Conservation (phyloP, 140 eudicot species). For the Anethum foeniculum region DNA sequence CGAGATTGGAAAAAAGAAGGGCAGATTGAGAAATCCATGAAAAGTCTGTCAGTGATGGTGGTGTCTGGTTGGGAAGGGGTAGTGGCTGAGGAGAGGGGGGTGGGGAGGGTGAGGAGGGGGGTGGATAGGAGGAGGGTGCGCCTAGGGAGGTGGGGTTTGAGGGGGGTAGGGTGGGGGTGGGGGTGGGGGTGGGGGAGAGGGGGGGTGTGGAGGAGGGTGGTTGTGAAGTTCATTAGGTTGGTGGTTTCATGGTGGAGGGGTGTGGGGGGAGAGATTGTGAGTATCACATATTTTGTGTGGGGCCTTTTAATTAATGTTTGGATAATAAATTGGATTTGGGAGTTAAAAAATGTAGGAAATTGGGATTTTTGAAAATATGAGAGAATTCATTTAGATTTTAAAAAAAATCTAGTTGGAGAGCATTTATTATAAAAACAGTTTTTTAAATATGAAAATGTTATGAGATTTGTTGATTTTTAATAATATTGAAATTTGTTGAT, state of each 20-base stretch:
- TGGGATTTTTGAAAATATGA: too few relatives aligned
- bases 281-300: not conserved
- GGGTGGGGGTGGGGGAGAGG: slow-evolving; percentile 24
- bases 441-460: too few relatives aligned
- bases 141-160: slow-evolving; percentile 37
- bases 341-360: too few relatives aligned
- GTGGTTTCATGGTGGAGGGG: slow-evolving; percentile 38
- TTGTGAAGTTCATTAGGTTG: slow-evolving; percentile 43
- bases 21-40: slow-evolving; percentile 75
- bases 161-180: slow-evolving; percentile 18
- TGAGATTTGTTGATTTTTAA: too few relatives aligned
- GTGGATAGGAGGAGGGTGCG: slow-evolving; percentile 73
- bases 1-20: slow-evolving; percentile 71
- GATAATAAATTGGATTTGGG: not conserved
- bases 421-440: too few relatives aligned
- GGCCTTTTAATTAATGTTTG: not conserved
- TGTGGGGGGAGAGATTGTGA: not conserved
- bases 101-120: slow-evolving; percentile 35
- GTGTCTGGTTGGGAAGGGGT: slow-evolving; percentile 61
- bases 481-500: too few relatives aligned
- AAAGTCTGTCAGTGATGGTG: slow-evolving; percentile 84
- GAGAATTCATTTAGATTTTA: too few relatives aligned
- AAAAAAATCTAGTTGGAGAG: too few relatives aligned
- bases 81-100: slow-evolving; percentile 36
- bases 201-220: slow-evolving; percentile 23